Conservation (phyloP, 805 yeast species). For the Candida silvicultrix region DNA sequence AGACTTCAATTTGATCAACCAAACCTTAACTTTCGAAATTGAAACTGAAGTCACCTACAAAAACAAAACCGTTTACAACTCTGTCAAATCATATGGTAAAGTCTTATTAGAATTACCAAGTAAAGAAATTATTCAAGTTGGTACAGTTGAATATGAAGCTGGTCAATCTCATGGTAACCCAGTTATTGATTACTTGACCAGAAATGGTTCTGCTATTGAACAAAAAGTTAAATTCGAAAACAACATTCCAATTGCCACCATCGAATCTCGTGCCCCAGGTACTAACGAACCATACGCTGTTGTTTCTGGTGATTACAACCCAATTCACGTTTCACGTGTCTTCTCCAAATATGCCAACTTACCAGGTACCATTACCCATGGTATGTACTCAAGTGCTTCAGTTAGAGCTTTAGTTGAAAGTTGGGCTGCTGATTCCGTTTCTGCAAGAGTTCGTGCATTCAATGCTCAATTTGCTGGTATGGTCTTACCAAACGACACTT, state of each 20-base stretch:
- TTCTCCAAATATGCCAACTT: slow-evolving; percentile 89
- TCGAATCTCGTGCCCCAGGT: slow-evolving; percentile 73
- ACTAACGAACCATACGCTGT: slow-evolving; percentile 95
- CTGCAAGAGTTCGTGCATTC: slow-evolving; percentile 93
- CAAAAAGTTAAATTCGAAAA: slow-evolving; percentile 90
- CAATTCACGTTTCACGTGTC: slow-evolving; percentile 94
- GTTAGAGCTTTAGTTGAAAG: slow-evolving; percentile 93
- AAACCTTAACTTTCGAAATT: slow-evolving; percentile 84
- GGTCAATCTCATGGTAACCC: slow-evolving; percentile 96
- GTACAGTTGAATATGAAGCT: slow-evolving; percentile 80
- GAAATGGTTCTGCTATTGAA: slow-evolving; percentile 91
- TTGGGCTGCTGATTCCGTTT: slow-evolving; percentile 97
- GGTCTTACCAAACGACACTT: slow-evolving; percentile 93
- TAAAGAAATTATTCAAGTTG: slow-evolving; percentile 80
- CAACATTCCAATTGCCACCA: slow-evolving; percentile 73
- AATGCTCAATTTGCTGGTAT: slow-evolving; percentile 87
- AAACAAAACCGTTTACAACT: slow-evolving; percentile 65
- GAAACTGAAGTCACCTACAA: slow-evolving; percentile 80
- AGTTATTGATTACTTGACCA: slow-evolving; percentile 84
- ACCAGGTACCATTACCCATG: slow-evolving; percentile 98
- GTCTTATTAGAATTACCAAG: slow-evolving; percentile 87
- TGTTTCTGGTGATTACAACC: slow-evolving; percentile 97
- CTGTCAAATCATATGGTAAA: slow-evolving; percentile 80
- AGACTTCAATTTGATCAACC: slow-evolving; percentile 63
- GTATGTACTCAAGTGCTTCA: slow-evolving; percentile 97